Base-by-base conservation (phyloP, 2,329 filamentous ascomycete species). In the Didymella arachidicola region DNA sequence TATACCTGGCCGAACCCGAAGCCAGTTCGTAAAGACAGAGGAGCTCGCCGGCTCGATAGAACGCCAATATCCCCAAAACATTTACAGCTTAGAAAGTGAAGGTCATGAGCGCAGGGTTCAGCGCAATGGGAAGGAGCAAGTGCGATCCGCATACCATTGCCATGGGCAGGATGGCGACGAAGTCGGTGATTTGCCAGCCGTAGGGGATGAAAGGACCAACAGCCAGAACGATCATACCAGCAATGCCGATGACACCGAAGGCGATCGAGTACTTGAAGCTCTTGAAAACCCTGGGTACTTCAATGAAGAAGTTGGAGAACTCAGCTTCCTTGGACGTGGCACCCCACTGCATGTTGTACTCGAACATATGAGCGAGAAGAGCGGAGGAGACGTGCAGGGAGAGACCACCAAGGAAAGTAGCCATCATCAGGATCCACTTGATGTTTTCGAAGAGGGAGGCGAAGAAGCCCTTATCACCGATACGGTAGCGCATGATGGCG, bases 291-390 rank as follows among this genome's bases (percentile, higher is more conserved):
- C 89, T 91, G 43, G 90, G 90, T 19, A 93, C 85, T 74, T 93
- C 91, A 61, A 91, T 91, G 79, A 93, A 93, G 78, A 94, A 94
- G 78, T 92, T 92, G 46, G 89, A 90, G 73, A 90, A 89, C 72
- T 92, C 89, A 50, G 86, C 87, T 79, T 95, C 91, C 79, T 95
- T 95, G 48, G 87, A 85, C 0, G 91, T 95, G 1, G 91, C 87
- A 51, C 91, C 90, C 91, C 91, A 94, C 2, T 85, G 87, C 89
- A 93, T 93, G 78, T 94, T 84, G 72, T 93, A 87, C 79, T 91
- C 88, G 73, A 94, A 92, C 87, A 93, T 92, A 79, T 94, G 91
- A 3, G 88, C 84, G 45, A 94, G 79, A 42, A 95, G 81, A 4
- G 91, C 91, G 75, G 93, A 89, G 34, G 87, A 91, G 53, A 95